phyloP scores from a whole-genome alignment of 148 eudicot genomes.

The Bassia scoparia region DNA sequence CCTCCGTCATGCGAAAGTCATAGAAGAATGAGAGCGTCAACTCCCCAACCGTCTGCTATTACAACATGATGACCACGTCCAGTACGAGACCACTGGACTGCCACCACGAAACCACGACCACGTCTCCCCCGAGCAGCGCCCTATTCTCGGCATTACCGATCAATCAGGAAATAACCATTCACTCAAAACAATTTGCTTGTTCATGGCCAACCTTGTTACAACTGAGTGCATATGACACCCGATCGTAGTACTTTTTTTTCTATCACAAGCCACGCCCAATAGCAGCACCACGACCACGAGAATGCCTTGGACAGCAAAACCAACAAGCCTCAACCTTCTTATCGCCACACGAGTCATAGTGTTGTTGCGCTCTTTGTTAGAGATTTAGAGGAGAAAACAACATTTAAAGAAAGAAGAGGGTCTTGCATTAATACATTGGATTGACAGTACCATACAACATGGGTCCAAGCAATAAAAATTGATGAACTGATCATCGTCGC shows the following conservation, averaged over 20 bases:
- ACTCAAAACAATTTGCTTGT: not conserved
- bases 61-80: not conserved
- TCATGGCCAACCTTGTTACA: not conserved
- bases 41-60: not conserved
- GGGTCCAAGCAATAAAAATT: not conserved
- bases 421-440: not conserved
- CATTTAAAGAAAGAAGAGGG: not conserved
- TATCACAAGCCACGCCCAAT: not conserved
- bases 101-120: not conserved
- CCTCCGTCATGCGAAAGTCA: not conserved
- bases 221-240: no score
- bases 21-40: no score
- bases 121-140: not conserved
- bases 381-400: not conserved
- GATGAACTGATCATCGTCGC: not conserved
- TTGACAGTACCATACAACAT: not conserved
- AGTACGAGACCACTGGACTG: not conserved
- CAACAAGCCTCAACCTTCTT: not conserved
- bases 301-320: not conserved
- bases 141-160: not conserved
- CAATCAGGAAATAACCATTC: not conserved
- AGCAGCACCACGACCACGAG: not conserved
- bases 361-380: not conserved
- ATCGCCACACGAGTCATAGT: not conserved
- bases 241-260: no score